Percentiles rank a stretch among this genome's conserved stretches.
Evolutionary conservation across 2,329 filamentous ascomycete genomes (phyloP).

Genomic region (Rhinocladiella mackenziei): DNA sequence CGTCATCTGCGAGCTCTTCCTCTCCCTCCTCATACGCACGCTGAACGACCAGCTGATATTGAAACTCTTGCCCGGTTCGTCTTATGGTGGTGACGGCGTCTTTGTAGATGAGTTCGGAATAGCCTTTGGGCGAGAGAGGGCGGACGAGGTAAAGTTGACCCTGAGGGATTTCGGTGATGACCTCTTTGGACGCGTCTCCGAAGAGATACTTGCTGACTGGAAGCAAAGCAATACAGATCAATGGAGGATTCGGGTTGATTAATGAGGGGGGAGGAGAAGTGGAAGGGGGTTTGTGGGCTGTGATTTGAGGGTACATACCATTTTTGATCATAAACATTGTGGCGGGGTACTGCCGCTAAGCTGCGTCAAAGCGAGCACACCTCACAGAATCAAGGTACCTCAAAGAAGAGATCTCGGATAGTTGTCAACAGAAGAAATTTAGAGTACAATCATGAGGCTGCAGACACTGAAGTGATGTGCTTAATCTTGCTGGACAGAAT

Average conservation of each 20-base stretch:
- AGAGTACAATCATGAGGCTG: too few relatives aligned
- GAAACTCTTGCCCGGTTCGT: conserved; percentile 87
- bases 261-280: conserved; percentile 24
- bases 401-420: too few relatives aligned
- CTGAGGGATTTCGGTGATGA: conserved; percentile 88
- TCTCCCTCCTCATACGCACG: conserved; percentile 97
- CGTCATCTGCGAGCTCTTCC: conserved; percentile 85
- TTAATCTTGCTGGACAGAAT: too few relatives aligned
- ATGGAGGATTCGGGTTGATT: background rate
- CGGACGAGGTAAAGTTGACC: conserved; percentile 97
- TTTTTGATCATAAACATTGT: conserved; percentile 57
- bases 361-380: conserved; percentile 2
- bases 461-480: too few relatives aligned
- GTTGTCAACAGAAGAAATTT: too few relatives aligned
- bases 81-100: conserved; percentile 91
- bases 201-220: conserved; percentile 90
- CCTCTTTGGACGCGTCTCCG: conserved; percentile 81
- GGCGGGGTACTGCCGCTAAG: conserved; percentile 11
- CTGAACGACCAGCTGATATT: conserved; percentile 96
- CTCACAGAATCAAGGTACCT: too few relatives aligned
- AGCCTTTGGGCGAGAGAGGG: conserved; percentile 91
- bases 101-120: conserved; percentile 98
- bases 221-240: conserved; percentile 13
- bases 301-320: conserved; percentile 41
- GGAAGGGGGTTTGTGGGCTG: too few relatives aligned